A percentile compares a stretch with the other conserved stretches of the same genome.
Conservation (phyloP, 2,329 filamentous ascomycete genomes). For the Apiospora malaysiana region DNA sequence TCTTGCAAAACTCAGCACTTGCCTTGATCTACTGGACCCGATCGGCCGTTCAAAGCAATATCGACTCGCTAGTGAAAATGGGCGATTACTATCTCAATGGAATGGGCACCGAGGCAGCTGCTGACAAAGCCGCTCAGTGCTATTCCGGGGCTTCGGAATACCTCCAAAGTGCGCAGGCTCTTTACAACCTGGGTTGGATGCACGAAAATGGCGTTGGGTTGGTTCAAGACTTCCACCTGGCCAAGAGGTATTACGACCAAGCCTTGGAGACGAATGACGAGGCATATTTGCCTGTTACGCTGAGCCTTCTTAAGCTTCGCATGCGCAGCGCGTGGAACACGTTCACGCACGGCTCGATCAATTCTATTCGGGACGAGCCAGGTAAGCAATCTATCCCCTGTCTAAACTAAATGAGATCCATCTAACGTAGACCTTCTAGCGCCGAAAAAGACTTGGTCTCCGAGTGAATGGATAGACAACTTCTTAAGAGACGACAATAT, state of each 20-base stretch:
- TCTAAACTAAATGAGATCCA: background rate
- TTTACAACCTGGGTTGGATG: conserved; percentile 99
- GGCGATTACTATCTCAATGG: conserved; percentile 95
- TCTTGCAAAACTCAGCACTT: conserved; percentile 62
- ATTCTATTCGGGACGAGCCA: conserved; percentile 89
- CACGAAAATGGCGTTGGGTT: conserved; percentile 95
- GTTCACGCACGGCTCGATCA: conserved; percentile 86
- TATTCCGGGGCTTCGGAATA: conserved; percentile 93
- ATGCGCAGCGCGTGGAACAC: conserved; percentile 93
- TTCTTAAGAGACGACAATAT: conserved; percentile 76
- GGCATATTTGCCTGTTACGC: conserved; percentile 89
- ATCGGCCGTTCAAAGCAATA: conserved; percentile 89
- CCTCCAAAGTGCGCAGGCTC: conserved; percentile 88
- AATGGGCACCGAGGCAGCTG: conserved; percentile 72
- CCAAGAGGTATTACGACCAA: conserved; percentile 94
- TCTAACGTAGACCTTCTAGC: conserved; percentile 50
- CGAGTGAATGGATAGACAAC: conserved; percentile 85
- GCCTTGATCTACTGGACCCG: conserved; percentile 95
- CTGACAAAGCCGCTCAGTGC: conserved; percentile 89
- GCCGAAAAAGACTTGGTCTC: conserved; percentile 73
- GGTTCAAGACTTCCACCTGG: conserved; percentile 94
- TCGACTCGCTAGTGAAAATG: conserved; percentile 96
- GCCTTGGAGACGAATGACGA: conserved; percentile 91
- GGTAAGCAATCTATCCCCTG: conserved; percentile 57
- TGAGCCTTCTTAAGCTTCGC: conserved; percentile 85